phyloP scores from a whole-genome alignment of 495 filamentous ascomycete species.

The Trichoderma gamsii region DNA sequence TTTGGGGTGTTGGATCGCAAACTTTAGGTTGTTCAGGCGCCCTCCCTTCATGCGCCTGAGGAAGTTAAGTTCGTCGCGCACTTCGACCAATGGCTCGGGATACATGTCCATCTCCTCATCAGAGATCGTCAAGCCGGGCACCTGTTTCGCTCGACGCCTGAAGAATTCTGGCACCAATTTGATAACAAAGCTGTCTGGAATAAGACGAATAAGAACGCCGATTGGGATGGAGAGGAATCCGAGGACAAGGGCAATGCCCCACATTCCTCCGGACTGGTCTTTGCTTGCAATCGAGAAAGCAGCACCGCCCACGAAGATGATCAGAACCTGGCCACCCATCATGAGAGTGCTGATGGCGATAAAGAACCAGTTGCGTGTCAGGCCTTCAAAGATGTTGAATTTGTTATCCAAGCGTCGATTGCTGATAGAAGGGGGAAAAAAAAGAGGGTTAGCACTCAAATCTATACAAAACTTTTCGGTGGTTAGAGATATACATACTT shows the following conservation, averaged over 20 bases:
- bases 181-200: conserved; percentile 50
- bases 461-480: neutral
- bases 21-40: conserved; percentile 78
- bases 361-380: conserved; percentile 74
- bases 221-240: conserved; percentile 67
- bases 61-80: conserved; percentile 76
- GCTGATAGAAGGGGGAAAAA: conserved; percentile 28
- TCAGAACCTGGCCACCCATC: conserved; percentile 72
- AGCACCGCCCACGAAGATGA: conserved; percentile 66
- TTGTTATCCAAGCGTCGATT: conserved; percentile 84
- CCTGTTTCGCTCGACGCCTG: conserved; percentile 52
- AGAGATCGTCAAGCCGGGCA: conserved; percentile 53
- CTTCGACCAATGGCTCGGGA: conserved; percentile 66
- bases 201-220: conserved; percentile 63
- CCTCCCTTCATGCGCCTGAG: conserved; percentile 89
- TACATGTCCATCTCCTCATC: conserved; percentile 71
- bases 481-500: conserved; percentile 50
- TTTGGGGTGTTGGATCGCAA: conserved; percentile 72
- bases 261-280: conserved; percentile 58
- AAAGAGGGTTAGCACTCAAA: conserved; percentile 26
- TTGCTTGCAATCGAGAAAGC: conserved; percentile 63
- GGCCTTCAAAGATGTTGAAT: conserved; percentile 83
- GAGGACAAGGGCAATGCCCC: conserved; percentile 69
- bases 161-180: conserved; percentile 63
- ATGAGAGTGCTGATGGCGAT: conserved; percentile 75